phyloP scores from a whole-genome alignment of 805 yeast species.

The Ogataea chonburiensis region DNA sequence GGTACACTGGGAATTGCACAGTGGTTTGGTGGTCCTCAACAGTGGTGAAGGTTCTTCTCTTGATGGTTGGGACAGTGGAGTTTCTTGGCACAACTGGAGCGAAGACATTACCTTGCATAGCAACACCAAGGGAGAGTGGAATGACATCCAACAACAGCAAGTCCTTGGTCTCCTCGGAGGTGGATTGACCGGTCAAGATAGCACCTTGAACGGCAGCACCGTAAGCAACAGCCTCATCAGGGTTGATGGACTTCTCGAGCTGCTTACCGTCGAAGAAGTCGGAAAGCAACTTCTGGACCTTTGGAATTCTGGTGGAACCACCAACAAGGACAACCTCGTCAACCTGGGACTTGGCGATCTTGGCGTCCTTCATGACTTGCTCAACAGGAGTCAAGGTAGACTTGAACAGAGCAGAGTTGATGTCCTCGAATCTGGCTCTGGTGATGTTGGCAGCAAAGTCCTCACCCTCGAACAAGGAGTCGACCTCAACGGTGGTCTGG shows the following conservation, averaged over 20 bases:
- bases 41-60: constrained; percentile 98
- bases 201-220: constrained; percentile 99
- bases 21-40: constrained; percentile 98
- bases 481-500: constrained; percentile 93
- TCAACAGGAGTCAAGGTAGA: constrained; percentile 93
- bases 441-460: constrained; percentile 96
- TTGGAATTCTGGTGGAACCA: constrained; percentile 99
- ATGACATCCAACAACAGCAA: constrained; percentile 94
- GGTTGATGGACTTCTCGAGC: constrained; percentile 95
- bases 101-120: constrained; percentile 99
- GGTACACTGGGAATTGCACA: constrained; percentile 98
- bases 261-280: constrained; percentile 97
- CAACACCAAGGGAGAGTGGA: constrained; percentile 98
- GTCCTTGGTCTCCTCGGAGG: constrained; percentile 91
- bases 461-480: constrained; percentile 90
- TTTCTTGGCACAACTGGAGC: constrained; percentile 99
- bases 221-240: constrained; percentile 99
- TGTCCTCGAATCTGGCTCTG: constrained; percentile 97
- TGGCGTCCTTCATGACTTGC: constrained; percentile 90
- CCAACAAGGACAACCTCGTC: constrained; percentile 96
- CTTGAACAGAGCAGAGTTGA: constrained; percentile 92
- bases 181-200: constrained; percentile 88
- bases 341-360: constrained; percentile 77
- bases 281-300: constrained; percentile 89
- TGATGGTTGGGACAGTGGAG: constrained; percentile 98